Conservation (phyloP, 2,329 filamentous ascomycete species). For the Mycosphaerella sp. region DNA sequence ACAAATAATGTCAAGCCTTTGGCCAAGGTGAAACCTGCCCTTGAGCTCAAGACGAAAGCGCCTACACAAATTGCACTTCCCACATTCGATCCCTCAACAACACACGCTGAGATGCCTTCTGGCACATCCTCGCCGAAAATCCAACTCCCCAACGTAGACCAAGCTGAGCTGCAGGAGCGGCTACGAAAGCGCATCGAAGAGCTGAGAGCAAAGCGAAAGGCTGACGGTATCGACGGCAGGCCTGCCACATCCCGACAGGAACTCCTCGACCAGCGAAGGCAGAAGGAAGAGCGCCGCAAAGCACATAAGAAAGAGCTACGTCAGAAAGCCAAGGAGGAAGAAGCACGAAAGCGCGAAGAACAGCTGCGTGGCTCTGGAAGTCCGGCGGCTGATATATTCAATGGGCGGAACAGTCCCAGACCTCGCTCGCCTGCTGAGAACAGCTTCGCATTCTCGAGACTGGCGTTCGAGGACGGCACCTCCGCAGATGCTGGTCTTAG, state of each 20-base stretch:
- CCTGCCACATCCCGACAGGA: conserved; percentile 83
- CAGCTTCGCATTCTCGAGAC: conserved; percentile 81
- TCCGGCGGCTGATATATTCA: conserved; percentile 41
- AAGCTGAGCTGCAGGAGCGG: conserved; percentile 68
- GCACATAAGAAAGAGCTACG: conserved; percentile 83
- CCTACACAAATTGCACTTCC: conserved; percentile 25
- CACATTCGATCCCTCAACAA: conserved; percentile 12
- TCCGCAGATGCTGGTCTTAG: conserved; percentile 66
- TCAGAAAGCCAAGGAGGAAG: conserved; percentile 69
- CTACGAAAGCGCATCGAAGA: conserved; percentile 78
- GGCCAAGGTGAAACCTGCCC: conserved; percentile 12
- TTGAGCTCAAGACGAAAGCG: conserved; percentile 28
- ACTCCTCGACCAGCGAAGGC: conserved; percentile 79
- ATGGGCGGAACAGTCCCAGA: conserved; percentile 48
- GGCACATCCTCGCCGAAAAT: conserved; percentile 33
- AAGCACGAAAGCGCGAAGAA: conserved; percentile 55
- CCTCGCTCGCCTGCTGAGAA: conserved; percentile 38
- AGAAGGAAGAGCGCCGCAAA: conserved; percentile 81
- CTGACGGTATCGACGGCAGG: conserved; percentile 74
- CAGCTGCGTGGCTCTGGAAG: conserved; percentile 55
- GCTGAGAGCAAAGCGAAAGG: conserved; percentile 78
- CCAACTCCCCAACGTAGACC: conserved; percentile 55
- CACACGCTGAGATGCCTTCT: conserved; percentile 16
- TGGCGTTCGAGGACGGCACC: conserved; percentile 84
- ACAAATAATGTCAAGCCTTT: conserved; percentile 7